Evolutionary conservation across 345 rosid species (phyloP).

Genomic region (Lenwebbia sp.): DNA sequence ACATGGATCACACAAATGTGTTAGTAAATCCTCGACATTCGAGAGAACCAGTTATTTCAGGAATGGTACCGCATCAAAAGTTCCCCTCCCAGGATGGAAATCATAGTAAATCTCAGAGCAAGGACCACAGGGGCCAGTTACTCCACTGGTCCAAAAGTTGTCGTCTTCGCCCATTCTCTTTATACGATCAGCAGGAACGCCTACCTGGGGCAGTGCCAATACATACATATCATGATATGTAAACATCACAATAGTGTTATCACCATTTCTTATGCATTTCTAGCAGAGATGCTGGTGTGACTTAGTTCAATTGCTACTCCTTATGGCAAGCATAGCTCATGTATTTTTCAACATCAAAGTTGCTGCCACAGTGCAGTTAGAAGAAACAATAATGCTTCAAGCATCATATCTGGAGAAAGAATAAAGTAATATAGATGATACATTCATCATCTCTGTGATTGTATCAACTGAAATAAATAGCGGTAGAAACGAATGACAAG

Average conservation of each 20-base stretch:
- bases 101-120: constrained; percentile 96
- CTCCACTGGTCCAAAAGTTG: constrained; percentile 94
- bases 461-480: background rate
- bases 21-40: background rate
- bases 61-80: constrained; percentile 26
- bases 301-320: background rate
- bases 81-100: constrained; percentile 79
- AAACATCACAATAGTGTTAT: background rate
- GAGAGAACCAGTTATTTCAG: background rate
- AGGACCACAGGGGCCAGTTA: constrained; percentile 96
- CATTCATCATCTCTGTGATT: background rate
- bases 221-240: background rate
- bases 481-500: background rate
- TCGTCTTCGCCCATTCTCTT: constrained; percentile 92
- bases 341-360: background rate
- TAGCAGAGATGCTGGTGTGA: background rate
- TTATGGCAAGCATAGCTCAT: background rate
- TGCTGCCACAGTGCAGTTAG: background rate
- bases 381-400: background rate
- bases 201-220: constrained; percentile 33
- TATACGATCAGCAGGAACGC: constrained; percentile 67
- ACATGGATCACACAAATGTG: background rate
- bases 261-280: background rate
- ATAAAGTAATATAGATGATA: background rate
- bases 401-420: background rate